Evolutionary conservation across 202 grass and related monocot genomes (phyloP).

Genomic region (Thinopyrum obtusiflorum): DNA sequence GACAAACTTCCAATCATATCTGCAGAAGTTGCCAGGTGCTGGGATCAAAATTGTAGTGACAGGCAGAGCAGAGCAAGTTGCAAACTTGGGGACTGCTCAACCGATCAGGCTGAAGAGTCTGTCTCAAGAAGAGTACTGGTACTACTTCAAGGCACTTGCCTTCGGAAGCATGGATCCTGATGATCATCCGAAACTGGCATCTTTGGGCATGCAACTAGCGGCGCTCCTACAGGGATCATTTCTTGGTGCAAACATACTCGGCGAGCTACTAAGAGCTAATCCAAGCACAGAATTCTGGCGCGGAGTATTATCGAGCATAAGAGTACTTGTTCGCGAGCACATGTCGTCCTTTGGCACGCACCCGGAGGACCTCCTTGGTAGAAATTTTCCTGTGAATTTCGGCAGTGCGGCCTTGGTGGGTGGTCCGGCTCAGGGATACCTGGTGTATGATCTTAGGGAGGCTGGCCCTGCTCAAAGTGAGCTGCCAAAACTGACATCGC

Average conservation of each 20-base stretch:
- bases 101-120: not conserved
- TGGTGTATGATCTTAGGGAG: not conserved
- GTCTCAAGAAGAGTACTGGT: not conserved
- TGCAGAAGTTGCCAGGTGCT: not conserved
- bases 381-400: not conserved
- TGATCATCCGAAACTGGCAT: not conserved
- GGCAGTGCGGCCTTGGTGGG: not conserved
- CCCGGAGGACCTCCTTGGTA: not conserved
- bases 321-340: not conserved
- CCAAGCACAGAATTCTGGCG: not conserved
- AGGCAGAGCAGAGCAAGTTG: not conserved
- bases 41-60: not conserved
- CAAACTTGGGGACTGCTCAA: not conserved
- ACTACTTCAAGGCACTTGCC: not conserved
- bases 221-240: not conserved
- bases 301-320: not conserved
- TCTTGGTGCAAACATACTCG: not conserved
- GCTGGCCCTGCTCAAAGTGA: not conserved
- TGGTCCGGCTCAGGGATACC: not conserved
- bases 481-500: not conserved
- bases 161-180: not conserved
- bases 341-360: not conserved
- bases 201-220: not conserved
- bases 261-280: not conserved
- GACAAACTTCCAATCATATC: conserved; percentile 7